phyloP scores from a whole-genome alignment of 2,329 filamentous ascomycete species.

The Macrophomina tecta region DNA sequence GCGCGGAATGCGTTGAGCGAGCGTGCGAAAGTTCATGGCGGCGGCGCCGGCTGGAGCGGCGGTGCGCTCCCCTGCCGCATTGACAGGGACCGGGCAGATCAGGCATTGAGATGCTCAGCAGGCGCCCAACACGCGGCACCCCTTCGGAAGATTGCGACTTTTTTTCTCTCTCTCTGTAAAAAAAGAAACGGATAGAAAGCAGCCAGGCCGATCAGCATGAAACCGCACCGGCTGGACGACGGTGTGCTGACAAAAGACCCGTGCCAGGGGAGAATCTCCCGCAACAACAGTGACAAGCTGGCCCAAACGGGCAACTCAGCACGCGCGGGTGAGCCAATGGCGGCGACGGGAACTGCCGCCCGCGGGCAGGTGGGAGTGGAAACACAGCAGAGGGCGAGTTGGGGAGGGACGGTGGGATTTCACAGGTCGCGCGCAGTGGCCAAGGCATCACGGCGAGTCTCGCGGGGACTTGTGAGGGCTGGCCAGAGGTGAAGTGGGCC shows the following conservation, averaged over 20 bases:
- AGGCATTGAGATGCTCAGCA: constrained; percentile 22
- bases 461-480: neutral
- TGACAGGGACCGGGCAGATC: constrained; percentile 15
- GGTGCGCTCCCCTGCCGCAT: constrained; percentile 6
- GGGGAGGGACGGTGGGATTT: neutral
- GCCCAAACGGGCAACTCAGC: constrained; percentile 13
- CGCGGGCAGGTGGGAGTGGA: neutral
- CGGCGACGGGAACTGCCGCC: neutral
- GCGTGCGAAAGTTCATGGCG: constrained; percentile 7
- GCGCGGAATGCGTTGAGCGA: constrained; percentile 23
- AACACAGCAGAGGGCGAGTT: neutral
- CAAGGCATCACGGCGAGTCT: too few relatives aligned
- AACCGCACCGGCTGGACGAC: neutral
- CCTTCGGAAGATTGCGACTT: constrained; percentile 26
- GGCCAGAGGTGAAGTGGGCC: neutral
- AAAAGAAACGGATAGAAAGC: constrained; percentile 21
- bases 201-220: constrained; percentile 15
- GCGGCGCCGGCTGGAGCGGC: neutral
- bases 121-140: constrained; percentile 24
- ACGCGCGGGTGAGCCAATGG: constrained; percentile 18
- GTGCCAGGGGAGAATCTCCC: neutral
- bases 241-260: constrained; percentile 5
- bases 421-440: neutral
- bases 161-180: constrained; percentile 4
- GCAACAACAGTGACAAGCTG: neutral